Evolutionary conservation across 352 stramenopile species (phyloP).

Genomic region (Pythium dissimile): DNA sequence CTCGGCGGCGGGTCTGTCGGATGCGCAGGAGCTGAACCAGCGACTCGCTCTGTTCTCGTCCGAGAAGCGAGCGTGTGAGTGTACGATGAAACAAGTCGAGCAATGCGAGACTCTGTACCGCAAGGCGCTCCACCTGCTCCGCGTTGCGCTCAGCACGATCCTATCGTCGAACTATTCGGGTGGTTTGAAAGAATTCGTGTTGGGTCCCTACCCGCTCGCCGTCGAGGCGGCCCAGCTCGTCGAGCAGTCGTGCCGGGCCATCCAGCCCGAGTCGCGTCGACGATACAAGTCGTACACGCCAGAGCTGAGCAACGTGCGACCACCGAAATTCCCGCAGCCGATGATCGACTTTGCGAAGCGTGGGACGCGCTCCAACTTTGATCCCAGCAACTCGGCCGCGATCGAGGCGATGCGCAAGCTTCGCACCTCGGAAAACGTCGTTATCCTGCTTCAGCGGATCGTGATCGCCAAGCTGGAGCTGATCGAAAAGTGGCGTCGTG

Average conservation of each 20-base stretch:
- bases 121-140: constrained; percentile 70
- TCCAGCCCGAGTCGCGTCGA: constrained; percentile 73
- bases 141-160: constrained; percentile 62
- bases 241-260: constrained; percentile 59
- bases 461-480: constrained; percentile 81
- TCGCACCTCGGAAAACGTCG: constrained; percentile 69
- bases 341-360: constrained; percentile 46
- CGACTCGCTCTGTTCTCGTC: constrained; percentile 70
- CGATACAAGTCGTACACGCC: constrained; percentile 68
- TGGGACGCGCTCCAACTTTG: constrained; percentile 29
- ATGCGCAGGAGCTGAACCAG: constrained; percentile 66
- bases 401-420: constrained; percentile 80
- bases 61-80: constrained; percentile 76
- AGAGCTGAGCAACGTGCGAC: constrained; percentile 35
- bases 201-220: constrained; percentile 65
- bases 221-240: constrained; percentile 76
- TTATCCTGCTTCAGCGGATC: constrained; percentile 78
- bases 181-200: constrained; percentile 70
- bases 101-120: constrained; percentile 65
- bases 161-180: constrained; percentile 70
- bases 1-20: constrained; percentile 47
- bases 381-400: constrained; percentile 36
- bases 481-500: constrained; percentile 73
- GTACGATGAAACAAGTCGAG: constrained; percentile 76
- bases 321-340: constrained; percentile 46